Percentiles rank a stretch among this genome's conserved stretches.
Conservation (phyloP, 1,284 basidiomycete species). For the Malassezia caprae region DNA sequence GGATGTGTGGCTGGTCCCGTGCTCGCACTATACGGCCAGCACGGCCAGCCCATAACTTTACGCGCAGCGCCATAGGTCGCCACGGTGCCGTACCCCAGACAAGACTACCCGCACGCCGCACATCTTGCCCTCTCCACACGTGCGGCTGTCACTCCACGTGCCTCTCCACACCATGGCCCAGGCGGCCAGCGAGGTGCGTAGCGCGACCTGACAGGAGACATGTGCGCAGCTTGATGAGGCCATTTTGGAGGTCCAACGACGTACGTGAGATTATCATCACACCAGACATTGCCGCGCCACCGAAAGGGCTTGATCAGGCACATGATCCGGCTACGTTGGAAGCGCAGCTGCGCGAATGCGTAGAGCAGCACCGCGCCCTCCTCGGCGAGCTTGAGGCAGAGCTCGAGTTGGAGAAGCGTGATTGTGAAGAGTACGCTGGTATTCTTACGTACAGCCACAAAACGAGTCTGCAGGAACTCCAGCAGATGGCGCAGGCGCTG, state of each 20-base stretch:
- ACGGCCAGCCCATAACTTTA: background rate
- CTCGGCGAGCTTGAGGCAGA: slow-evolving; percentile 3
- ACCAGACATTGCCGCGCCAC: background rate
- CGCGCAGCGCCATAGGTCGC: background rate
- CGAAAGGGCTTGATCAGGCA: background rate
- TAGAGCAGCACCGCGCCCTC: slow-evolving; percentile 9
- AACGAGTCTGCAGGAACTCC: background rate
- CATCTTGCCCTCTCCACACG: slow-evolving; percentile 1
- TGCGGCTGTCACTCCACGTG: slow-evolving; percentile 10
- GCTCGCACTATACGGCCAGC: background rate
- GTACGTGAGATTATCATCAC: slow-evolving; percentile 3
- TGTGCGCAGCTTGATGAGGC: slow-evolving; percentile 5
- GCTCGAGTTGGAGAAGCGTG: background rate
- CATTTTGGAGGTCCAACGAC: slow-evolving; percentile 7
- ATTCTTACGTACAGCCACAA: background rate
- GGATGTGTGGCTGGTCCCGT: background rate
- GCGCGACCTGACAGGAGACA: background rate
- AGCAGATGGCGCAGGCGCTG: background rate
- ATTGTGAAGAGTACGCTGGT: background rate
- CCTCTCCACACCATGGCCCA: background rate
- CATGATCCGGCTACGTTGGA: background rate
- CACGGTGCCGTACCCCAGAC: background rate
- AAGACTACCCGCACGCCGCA: background rate
- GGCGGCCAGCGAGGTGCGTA: background rate
- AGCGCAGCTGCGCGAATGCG: slow-evolving; percentile 2